These are phyloP conservation scores for Cokeromyces recurvatus DNA, from an alignment of 371 early-diverging fungal genomes.

Conservation along the genomic window DNA sequence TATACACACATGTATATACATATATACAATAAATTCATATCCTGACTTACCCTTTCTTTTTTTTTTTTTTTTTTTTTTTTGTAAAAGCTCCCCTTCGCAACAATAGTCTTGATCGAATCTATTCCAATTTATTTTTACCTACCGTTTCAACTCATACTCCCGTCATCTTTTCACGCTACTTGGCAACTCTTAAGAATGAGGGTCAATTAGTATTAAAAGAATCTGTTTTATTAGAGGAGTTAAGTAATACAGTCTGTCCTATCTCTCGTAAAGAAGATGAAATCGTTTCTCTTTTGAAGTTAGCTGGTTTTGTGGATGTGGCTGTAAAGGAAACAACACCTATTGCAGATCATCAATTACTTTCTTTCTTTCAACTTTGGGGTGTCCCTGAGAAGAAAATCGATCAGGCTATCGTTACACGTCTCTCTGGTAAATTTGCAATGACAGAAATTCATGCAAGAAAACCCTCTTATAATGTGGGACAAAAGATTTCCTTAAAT, in stretches of 20 bases:
- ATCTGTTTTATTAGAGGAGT: conserved; percentile 17
- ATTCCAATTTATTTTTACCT: conserved; percentile 22
- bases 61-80: no score
- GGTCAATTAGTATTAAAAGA: conserved; percentile 20
- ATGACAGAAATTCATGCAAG: conserved; percentile 43
- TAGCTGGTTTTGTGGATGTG: conserved; percentile 32
- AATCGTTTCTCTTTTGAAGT: conserved; percentile 26
- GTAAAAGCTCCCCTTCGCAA: conserved; percentile 31
- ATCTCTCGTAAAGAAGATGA: conserved; percentile 28
- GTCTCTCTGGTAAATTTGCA: conserved; percentile 29
- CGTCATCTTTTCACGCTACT: conserved; percentile 21
- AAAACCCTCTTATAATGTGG: conserved; percentile 81
- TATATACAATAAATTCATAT: no score
- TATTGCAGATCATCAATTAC: conserved; percentile 34
- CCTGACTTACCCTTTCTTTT: no score
- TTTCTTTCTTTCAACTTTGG: conserved; percentile 22
- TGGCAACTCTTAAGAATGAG: conserved; percentile 19
- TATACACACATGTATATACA: no score
- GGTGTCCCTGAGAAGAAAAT: conserved; percentile 15
- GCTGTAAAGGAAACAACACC: not conserved
- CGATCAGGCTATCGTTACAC: conserved; percentile 17
- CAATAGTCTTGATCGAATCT: conserved; percentile 15
- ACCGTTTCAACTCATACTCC: conserved; percentile 21
- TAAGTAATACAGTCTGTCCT: conserved; percentile 21
- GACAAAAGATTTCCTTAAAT: conserved; percentile 37